Conservation (phyloP, 495 filamentous ascomycete genomes). For the Podospora australis region DNA sequence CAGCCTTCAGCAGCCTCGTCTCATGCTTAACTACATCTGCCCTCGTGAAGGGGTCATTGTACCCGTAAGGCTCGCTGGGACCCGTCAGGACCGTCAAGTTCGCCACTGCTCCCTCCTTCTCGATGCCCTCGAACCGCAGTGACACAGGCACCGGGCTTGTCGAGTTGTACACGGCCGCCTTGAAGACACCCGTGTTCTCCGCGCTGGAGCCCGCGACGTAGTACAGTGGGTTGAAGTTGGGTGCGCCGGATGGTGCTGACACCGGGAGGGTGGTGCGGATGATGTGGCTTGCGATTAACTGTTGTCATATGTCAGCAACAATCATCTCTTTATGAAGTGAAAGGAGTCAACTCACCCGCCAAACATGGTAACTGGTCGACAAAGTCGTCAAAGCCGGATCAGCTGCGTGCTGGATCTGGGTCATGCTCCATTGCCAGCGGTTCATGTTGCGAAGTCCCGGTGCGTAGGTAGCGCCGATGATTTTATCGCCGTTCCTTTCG, state of each 20-base stretch:
- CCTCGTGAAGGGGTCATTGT: slow-evolving; percentile 31
- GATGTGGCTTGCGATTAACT: slow-evolving; percentile 46
- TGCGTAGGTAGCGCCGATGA: slow-evolving; percentile 35
- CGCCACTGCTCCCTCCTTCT: slow-evolving; percentile 35
- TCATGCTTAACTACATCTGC: slow-evolving; percentile 36
- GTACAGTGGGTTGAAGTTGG: slow-evolving; percentile 48
- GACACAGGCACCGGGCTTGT: slow-evolving; percentile 38
- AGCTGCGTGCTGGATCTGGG: slow-evolving; percentile 46
- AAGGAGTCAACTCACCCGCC: slow-evolving; percentile 35
- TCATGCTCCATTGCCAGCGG: slow-evolving; percentile 38
- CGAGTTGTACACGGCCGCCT: slow-evolving; percentile 64
- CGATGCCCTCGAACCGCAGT: slow-evolving; percentile 50
- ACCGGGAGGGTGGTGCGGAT: slow-evolving; percentile 51
- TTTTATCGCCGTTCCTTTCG: slow-evolving; percentile 57
- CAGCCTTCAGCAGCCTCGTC: slow-evolving; percentile 37
- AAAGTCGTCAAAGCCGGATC: slow-evolving; percentile 46
- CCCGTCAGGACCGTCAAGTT: slow-evolving; percentile 55
- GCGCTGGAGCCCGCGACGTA: slow-evolving; percentile 46
- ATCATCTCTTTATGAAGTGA: too few species aligned
- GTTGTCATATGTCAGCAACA: too few species aligned
- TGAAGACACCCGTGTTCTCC: slow-evolving; percentile 43
- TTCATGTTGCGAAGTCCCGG: slow-evolving; percentile 37
- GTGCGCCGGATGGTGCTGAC: slow-evolving; percentile 33
- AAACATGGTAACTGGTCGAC: slow-evolving; percentile 37
- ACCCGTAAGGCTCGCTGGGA: slow-evolving; percentile 35